phyloP scores from a whole-genome alignment of 129 eudicot species.

The Pseudognaphalium luteoalbum region DNA sequence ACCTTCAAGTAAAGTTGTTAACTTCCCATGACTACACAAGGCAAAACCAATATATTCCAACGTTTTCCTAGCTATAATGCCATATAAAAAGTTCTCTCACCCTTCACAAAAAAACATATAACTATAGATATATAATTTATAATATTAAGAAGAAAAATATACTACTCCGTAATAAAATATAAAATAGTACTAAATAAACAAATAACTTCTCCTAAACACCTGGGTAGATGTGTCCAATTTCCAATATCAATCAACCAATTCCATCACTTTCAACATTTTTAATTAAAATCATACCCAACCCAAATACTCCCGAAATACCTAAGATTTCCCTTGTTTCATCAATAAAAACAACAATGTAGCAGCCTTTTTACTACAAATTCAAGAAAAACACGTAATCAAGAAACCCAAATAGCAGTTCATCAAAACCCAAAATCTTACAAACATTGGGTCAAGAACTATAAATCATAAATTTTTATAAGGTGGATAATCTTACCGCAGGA shows the following conservation, averaged over 20 bases:
- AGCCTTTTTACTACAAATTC: too few relatives aligned
- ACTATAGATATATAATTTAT: too few relatives aligned
- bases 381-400: not conserved
- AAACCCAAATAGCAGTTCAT: not conserved
- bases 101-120: not conserved
- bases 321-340: not conserved
- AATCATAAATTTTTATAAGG: not conserved
- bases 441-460: not conserved
- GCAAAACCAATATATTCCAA: not conserved
- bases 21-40: not conserved
- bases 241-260: not conserved
- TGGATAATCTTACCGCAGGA: constrained; percentile 59
- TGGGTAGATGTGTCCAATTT: not conserved
- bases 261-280: not conserved
- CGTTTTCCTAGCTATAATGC: not conserved
- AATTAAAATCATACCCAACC: not conserved
- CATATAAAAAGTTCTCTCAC: not conserved
- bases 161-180: too few relatives aligned
- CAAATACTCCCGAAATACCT: not conserved
- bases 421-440: too few relatives aligned
- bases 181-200: not conserved
- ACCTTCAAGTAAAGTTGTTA: not conserved
- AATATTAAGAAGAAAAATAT: not conserved
- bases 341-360: not conserved
- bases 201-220: not conserved